A percentile compares a stretch with the other conserved stretches of the same genome.
Evolutionary conservation across 2,329 filamentous ascomycete species (phyloP).

Genomic region (Kalmusia sp.): DNA sequence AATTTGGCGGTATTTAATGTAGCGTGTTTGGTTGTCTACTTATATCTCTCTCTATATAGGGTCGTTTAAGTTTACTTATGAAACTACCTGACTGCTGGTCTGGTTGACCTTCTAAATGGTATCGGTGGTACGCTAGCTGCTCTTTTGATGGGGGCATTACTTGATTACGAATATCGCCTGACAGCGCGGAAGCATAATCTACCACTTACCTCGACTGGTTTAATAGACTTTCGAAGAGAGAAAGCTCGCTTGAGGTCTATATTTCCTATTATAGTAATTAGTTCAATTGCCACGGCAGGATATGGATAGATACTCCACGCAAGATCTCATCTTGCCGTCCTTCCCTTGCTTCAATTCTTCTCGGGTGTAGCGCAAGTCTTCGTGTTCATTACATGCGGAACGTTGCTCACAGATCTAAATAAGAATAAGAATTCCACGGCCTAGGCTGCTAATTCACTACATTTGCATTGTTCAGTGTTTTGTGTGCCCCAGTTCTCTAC

Average conservation of each 20-base stretch:
- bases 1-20: no score
- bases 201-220: neutral
- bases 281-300: neutral
- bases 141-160: constrained; percentile 33
- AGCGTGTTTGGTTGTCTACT: no score
- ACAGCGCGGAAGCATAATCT: constrained; percentile 64
- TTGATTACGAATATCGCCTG: constrained; percentile 76
- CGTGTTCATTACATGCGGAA: no score
- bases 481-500: no score
- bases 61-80: no score
- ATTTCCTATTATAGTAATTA: neutral
- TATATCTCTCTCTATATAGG: no score
- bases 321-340: neutral
- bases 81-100: no score
- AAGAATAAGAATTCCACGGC: no score
- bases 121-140: constrained; percentile 6
- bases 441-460: no score
- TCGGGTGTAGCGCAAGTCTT: no score
- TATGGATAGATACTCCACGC: neutral
- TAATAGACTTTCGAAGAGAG: neutral
- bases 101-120: constrained; percentile 43
- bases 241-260: neutral
- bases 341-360: neutral
- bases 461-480: no score
- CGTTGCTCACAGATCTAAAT: no score